These are phyloP conservation scores for Nemophila menziesii DNA, from an alignment of 257 asterid species.

Conservation along the genomic window DNA sequence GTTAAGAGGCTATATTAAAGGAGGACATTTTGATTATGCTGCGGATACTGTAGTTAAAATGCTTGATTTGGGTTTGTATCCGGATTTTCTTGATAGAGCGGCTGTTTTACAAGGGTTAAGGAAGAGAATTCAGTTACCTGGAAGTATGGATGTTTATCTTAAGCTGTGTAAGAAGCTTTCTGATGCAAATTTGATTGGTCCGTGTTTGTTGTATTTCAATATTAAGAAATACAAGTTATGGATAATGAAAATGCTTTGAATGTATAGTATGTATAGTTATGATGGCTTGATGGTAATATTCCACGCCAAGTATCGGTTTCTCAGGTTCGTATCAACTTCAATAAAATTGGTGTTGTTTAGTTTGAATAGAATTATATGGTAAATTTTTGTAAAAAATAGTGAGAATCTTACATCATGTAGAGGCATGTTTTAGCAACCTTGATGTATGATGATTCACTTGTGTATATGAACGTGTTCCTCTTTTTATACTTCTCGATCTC, in stretches of 20 bases:
- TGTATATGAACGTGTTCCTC: not conserved
- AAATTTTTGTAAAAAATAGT: not conserved
- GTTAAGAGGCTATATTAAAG: conserved; percentile 86
- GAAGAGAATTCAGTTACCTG: conserved; percentile 45
- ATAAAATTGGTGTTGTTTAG: too few species aligned
- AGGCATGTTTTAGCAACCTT: not conserved
- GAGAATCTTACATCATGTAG: not conserved
- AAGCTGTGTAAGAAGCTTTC: conserved; percentile 60
- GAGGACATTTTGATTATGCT: conserved; percentile 76
- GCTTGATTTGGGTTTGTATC: conserved; percentile 63
- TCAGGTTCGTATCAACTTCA: not conserved
- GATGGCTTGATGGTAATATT: conserved; percentile 1
- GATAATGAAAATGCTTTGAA: conserved; percentile 65
- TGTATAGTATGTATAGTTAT: conserved; percentile 2
- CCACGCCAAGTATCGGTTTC: not conserved
- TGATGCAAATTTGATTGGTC: conserved; percentile 64
- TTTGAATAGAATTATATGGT: not conserved
- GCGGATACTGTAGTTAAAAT: conserved; percentile 62
- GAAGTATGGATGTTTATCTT: conserved; percentile 48
- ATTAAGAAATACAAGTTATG: conserved; percentile 64
- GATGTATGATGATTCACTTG: not conserved
- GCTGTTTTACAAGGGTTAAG: conserved; percentile 83
- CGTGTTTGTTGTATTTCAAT: conserved; percentile 61
- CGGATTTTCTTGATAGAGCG: conserved; percentile 61
- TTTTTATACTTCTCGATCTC: not conserved